Evolutionary conservation across 345 rosid species (phyloP), one percentile per base, ranked within the genome.

Genomic region (Crucihimalaya himalaica): DNA sequence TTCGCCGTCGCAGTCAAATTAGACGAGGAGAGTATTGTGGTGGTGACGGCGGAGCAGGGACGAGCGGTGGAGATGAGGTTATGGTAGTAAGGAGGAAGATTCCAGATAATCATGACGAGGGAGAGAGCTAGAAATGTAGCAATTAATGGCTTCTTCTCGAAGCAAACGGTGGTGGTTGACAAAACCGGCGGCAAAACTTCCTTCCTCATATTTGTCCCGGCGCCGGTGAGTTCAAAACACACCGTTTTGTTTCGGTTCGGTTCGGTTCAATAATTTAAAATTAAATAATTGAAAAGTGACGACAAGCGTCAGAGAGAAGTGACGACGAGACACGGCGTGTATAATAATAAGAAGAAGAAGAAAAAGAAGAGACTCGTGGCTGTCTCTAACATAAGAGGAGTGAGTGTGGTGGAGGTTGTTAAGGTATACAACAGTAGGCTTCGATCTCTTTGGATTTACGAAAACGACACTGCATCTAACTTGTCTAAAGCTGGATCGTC

Each of bases 81-180:
- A 31, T 87, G 91, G 74, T 86, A 85, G 80, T 86, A 89, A 56
- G 95, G 87, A 78, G 95, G 91, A 53, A 85, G 87, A 79, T 85
- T 86, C 91, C 91, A 87, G 72, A 91, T 57, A 57, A 87, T 87
- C 86, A 91, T 69, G 29, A 87, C 83, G 15, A 87, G 83, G 2
- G 97, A 84, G 59, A 91, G 85, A 23, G 88, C 85, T 4, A 87
- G 62, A n/a, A 87, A 80, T 67, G 97, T 79, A 52, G 90, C 92
- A 6, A 87, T 56, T 28, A 91, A 52, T 18, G 85, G 89, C 75
- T 84, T 91, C 19, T 87, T 84, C 72, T 90, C 97, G 78, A 88
- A 85, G 61, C 81, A 85, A 65, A 75, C 79, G 5, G 78, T 66
- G 79, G 84, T 13, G 69, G 81, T 60, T 71, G 82, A 32, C 29